Conservation (phyloP, 805 yeast genomes). For the Ogataea pilisensis region DNA sequence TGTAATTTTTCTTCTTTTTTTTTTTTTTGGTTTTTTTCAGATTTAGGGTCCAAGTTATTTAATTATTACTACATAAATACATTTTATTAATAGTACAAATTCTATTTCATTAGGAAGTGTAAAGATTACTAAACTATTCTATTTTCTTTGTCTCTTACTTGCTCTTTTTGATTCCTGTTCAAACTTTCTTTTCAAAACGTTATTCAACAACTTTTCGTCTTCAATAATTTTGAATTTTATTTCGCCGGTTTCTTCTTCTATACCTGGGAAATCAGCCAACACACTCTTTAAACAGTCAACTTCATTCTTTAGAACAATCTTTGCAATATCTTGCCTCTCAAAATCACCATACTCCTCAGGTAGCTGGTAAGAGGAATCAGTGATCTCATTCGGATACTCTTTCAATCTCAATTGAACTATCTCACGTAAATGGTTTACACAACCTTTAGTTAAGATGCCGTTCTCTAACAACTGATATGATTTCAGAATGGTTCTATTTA, state of each 20-base stretch:
- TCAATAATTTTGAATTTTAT: conserved; percentile 41
- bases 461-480: conserved; percentile 57
- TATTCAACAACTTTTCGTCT: conserved; percentile 56
- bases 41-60: too few species aligned
- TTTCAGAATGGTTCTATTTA: conserved; percentile 53
- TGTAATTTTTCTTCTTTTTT: too few species aligned
- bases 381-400: conserved; percentile 42
- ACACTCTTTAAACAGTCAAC: conserved; percentile 44
- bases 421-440: conserved; percentile 26
- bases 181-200: conserved; percentile 50
- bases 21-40: too few species aligned
- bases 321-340: conserved; percentile 42
- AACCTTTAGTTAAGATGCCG: conserved; percentile 40
- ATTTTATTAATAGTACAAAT: too few species aligned
- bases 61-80: too few species aligned
- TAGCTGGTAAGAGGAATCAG: conserved; percentile 12
- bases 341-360: conserved; percentile 13
- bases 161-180: conserved; percentile 24
- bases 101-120: too few species aligned
- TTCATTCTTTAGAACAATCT: conserved; percentile 55
- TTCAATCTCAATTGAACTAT: conserved; percentile 35
- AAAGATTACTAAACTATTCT: too few species aligned
- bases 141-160: conserved; percentile 26
- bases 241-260: conserved; percentile 16
- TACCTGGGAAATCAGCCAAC: conserved; percentile 17